Percentiles rank a stretch among this genome's conserved stretches.
Conservation (phyloP, 106 monocot genomes). For the Vanilla planifolia region DNA sequence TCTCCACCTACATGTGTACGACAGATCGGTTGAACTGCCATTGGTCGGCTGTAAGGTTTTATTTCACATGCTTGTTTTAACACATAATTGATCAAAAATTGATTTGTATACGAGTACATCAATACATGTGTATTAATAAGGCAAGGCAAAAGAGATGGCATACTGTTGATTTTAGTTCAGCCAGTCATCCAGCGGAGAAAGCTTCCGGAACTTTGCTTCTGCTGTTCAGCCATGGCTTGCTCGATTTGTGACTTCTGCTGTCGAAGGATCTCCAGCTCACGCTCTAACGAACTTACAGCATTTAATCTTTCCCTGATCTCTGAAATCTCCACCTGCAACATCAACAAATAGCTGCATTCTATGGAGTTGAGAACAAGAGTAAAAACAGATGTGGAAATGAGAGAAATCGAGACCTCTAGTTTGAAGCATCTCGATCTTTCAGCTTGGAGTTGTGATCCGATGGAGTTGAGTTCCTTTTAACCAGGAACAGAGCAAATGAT, state of each 20-base stretch:
- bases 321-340: conserved; percentile 55
- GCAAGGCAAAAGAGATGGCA: no score
- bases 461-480: conserved; percentile 71
- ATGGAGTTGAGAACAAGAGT: no score
- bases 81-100: no score
- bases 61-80: no score
- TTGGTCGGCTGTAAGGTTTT: no score
- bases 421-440: conserved; percentile 86
- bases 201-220: conserved; percentile 56
- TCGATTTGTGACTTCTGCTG: conserved; percentile 39
- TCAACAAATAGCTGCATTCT: neutral
- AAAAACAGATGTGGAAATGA: no score
- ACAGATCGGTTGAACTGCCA: no score
- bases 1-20: no score
- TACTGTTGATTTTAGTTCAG: no score
- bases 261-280: conserved; percentile 54
- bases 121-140: no score
- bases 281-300: conserved; percentile 40
- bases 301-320: conserved; percentile 55
- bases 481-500: neutral
- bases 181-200: conserved; percentile 76
- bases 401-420: conserved; percentile 53
- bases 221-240: conserved; percentile 10
- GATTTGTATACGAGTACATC: no score
- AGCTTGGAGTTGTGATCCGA: conserved; percentile 61